These are phyloP conservation scores for Tetracentron sinense DNA, from an alignment of 164 flowering plant genomes.

Conservation along the genomic window DNA sequence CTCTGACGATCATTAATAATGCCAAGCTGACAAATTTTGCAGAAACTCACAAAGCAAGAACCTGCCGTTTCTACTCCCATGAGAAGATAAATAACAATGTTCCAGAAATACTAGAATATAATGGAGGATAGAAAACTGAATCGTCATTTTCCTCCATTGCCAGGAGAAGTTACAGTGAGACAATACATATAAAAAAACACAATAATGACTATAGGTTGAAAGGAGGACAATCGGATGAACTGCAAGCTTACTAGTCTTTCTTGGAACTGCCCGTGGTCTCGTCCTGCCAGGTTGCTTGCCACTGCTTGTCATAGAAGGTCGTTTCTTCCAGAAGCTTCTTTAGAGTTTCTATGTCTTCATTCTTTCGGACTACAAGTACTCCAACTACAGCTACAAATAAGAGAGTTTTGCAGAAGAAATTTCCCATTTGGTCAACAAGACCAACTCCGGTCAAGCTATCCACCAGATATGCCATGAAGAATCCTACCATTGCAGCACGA, in stretches of 20 bases:
- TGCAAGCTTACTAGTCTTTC: constrained; percentile 28
- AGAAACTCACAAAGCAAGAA: background rate
- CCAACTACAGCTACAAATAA: constrained; percentile 79
- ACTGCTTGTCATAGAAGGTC: constrained; percentile 95
- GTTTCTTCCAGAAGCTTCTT: constrained; percentile 86
- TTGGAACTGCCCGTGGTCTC: constrained; percentile 38
- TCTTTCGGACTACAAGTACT: constrained; percentile 80
- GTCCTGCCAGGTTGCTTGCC: constrained; percentile 99
- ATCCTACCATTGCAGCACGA: constrained; percentile 97
- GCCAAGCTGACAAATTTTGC: too few species aligned
- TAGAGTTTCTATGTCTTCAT: constrained; percentile 75
- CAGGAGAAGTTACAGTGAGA: constrained; percentile 11
- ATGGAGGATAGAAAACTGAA: constrained; percentile 3
- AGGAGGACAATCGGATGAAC: constrained; percentile 5
- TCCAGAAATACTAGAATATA: background rate
- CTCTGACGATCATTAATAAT: too few species aligned
- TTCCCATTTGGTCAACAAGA: constrained; percentile 93
- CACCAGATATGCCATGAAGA: constrained; percentile 95
- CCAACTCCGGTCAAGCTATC: constrained; percentile 98
- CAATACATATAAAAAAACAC: background rate
- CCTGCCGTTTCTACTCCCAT: background rate
- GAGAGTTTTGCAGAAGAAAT: constrained; percentile 95
- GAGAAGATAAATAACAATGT: background rate
- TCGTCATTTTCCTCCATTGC: constrained; percentile 13
- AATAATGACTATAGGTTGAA: background rate